Base-by-base conservation (phyloP, 176 grass and related monocot genomes). In the Hsuehochloa calcarea region DNA sequence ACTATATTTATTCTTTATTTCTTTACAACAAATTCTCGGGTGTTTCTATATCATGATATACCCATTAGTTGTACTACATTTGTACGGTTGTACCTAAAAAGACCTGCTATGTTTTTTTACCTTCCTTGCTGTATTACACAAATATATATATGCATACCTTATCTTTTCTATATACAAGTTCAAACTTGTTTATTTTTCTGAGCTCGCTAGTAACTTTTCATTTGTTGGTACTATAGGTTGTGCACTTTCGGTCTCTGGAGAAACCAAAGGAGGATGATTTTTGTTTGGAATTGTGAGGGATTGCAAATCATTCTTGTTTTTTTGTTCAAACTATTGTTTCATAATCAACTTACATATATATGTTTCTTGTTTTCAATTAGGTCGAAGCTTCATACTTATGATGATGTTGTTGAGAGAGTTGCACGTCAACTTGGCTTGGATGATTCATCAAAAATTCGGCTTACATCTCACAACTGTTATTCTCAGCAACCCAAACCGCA, bases 401-500 rank as follows among this genome's bases (percentile, higher is more conserved):
- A 98, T 83, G 91, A 93, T 89, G 93, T 98, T 84, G 96, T 95
- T 80, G 93, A 98, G 85, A 93, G 83, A 89, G 91, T 98, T 84
- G 89, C 96, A 10, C 72, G 65, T 25, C 89, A 94, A 68, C 90
- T 98, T 83, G 85, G 88, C 26, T 87, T 95, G 58, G 88, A 92
- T 67, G 96, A 98, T 93, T 88, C 96, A 66, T 93, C 93, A 68
- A 98, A 98, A 88, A 92, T 98, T 39, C 91, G 96, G 46, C 96
- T 98, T 88, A 98, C 96, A 84, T 93, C 93, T 83, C 93, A 98
- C 85, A 98, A 98, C 59, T 98, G 91, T 82, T 98, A 98, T 81
- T 98, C 96, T 85, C 96, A 98, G 68, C 96, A 98, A 87, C 96
- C 96, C 70, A 98, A 98, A 90, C 96, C 96, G 22, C 96, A 95